phyloP scores from a whole-genome alignment of 1,284 basidiomycete species.

The Tilletia caries region DNA sequence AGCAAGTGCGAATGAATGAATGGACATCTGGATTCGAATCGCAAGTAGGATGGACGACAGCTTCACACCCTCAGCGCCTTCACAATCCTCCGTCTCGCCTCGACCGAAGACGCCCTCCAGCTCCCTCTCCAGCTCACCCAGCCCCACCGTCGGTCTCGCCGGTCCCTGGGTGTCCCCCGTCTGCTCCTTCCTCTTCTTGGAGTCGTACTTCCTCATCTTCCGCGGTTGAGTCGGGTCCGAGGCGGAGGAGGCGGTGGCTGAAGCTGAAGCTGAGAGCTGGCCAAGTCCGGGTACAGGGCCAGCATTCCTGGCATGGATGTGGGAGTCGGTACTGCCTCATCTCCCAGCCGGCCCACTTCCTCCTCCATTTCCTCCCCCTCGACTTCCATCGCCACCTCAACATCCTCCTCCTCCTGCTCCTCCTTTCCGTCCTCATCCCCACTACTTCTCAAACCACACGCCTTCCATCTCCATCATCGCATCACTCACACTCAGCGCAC shows the following conservation, averaged over 20 bases:
- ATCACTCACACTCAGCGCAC: neutral
- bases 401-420: neutral
- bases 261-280: too few relatives aligned
- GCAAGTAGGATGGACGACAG: neutral
- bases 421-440: neutral
- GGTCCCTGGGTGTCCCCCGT: too few relatives aligned
- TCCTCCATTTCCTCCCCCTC: neutral
- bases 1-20: too few relatives aligned
- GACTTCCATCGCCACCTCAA: neutral
- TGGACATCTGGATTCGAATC: too few relatives aligned
- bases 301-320: too few relatives aligned
- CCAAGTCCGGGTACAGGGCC: too few relatives aligned
- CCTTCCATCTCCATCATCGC: conserved; percentile 1
- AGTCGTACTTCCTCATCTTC: too few relatives aligned
- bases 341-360: too few relatives aligned
- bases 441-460: neutral
- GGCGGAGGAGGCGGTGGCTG: too few relatives aligned
- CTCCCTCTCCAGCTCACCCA: neutral
- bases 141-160: neutral
- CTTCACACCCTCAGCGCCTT: neutral
- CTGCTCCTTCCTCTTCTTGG: too few relatives aligned
- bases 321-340: too few relatives aligned
- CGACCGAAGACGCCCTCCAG: neutral
- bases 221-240: too few relatives aligned
- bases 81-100: conserved; percentile 8